Evolutionary conservation across 495 filamentous ascomycete genomes (phyloP), one percentile per base, ranked within the genome.

Genomic region (Sordaria brevicollis): DNA sequence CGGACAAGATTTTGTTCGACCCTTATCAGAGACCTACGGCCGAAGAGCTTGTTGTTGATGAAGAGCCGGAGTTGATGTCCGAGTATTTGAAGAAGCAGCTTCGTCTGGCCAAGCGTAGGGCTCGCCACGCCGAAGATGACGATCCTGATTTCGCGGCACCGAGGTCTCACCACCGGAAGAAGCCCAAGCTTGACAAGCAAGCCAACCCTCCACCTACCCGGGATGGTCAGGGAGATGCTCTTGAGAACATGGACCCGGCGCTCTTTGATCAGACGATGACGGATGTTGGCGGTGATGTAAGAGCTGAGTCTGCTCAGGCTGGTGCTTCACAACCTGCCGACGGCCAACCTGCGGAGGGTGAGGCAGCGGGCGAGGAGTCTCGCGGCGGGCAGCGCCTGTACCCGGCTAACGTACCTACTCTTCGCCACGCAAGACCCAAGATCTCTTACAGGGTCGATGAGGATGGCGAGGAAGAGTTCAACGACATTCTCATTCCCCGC

Each of bases 1-100:
- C 82, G 8, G 83, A 85, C 70, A 82, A 70, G 71, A 85, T 85
- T 74, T 69, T 85, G 6, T 85, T 85, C 67, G 82, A 85, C 54
- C 79, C 81, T 31, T 85, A 84, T 70, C 82, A 85, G 72, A 72
- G 74, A 39, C 83, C 82, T 7, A 71, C 80, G 33, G 77, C 77
- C 1, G 83, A 84, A 17, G 74, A 68, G 4, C 54, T 84, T 35
- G 69, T 68, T 11, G 65, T 71, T 5, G 76, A 81, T 11, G 77
- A 82, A 31, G 79, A 84, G 67, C 81, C 80, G 9, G 76, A 83
- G 69, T 57, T 57, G 49, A 73, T 78, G 68, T 80, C 82, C 19
- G 83, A 84, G 9, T 84, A 80, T 65, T 69, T 84, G 13, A 85
- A 81, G 72, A 84, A 84, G 72, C 80, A 83, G 11, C 72, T 84